phyloP scores from a whole-genome alignment of 495 filamentous ascomycete species.

The Penicillium arizonense region DNA sequence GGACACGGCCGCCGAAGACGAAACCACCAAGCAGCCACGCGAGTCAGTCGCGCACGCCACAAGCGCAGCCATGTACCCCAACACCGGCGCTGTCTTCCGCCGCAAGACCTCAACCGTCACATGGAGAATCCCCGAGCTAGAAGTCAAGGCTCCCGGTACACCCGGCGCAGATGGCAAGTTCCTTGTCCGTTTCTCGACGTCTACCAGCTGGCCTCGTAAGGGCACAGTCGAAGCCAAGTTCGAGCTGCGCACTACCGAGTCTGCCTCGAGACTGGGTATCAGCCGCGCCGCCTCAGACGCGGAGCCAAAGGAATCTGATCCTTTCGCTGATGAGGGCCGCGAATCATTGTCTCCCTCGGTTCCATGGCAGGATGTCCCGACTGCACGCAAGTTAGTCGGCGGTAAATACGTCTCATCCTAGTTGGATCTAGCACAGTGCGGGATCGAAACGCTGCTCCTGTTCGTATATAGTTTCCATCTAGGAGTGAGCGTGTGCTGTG shows the following conservation, averaged over 20 bases:
- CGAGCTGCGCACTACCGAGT: constrained; percentile 61
- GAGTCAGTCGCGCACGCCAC: constrained; percentile 42
- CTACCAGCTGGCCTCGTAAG: constrained; percentile 71
- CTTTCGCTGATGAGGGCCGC: constrained; percentile 63
- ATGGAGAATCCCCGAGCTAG: constrained; percentile 86
- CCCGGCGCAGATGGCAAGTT: constrained; percentile 59
- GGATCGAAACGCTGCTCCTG: neutral
- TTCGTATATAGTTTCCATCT: constrained; percentile 12
- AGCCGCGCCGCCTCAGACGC: constrained; percentile 30
- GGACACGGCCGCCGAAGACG: constrained; percentile 52
- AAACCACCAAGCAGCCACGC: constrained; percentile 40
- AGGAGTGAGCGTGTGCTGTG: neutral
- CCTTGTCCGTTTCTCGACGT: constrained; percentile 73
- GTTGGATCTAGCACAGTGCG: neutral
- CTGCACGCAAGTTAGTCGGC: constrained; percentile 69
- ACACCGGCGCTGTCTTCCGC: constrained; percentile 63
- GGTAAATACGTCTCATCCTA: constrained; percentile 66
- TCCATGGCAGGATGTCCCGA: constrained; percentile 72
- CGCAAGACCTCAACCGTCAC: constrained; percentile 84
- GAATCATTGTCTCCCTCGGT: constrained; percentile 36
- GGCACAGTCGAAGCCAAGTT: constrained; percentile 79
- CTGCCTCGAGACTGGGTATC: constrained; percentile 62
- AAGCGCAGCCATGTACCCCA: constrained; percentile 46
- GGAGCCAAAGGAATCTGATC: constrained; percentile 50
- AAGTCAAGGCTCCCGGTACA: constrained; percentile 38